A percentile compares a stretch with the other conserved stretches of the same genome.
These are phyloP conservation scores for Triangularia verruculosa DNA, from an alignment of 2,329 filamentous ascomycete genomes.

Conservation along the genomic window DNA sequence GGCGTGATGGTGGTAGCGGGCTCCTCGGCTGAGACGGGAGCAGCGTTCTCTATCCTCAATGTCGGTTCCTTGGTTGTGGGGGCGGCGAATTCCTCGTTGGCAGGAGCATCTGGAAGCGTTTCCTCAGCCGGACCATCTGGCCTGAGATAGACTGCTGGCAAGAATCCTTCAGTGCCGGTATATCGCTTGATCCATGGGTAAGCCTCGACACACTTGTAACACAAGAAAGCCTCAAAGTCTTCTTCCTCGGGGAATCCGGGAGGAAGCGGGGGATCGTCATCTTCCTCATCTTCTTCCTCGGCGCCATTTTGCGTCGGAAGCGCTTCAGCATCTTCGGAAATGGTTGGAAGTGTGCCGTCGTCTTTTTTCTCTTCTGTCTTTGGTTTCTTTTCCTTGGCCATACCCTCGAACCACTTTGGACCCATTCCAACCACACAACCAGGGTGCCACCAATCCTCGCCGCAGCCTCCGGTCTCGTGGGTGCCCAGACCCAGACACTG, in stretches of 20 bases:
- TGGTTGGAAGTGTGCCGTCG: constrained; percentile 42
- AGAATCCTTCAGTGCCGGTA: constrained; percentile 74
- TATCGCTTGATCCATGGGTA: constrained; percentile 92
- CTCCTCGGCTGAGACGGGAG: not conserved
- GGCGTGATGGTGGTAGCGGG: constrained; percentile 11
- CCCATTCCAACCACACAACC: constrained; percentile 83
- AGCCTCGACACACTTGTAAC: constrained; percentile 87
- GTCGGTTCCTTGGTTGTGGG: not conserved
- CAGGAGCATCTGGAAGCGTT: not conserved
- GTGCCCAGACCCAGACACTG: constrained; percentile 87
- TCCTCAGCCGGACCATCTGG: constrained; percentile 26
- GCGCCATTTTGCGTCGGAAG: constrained; percentile 26
- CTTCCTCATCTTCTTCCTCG: constrained; percentile 34
- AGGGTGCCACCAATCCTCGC: constrained; percentile 97
- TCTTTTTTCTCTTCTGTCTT: constrained; percentile 32
- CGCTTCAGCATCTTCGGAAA: constrained; percentile 47
- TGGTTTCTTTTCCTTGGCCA: constrained; percentile 32
- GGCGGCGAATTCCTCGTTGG: constrained; percentile 8
- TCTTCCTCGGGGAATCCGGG: constrained; percentile 87
- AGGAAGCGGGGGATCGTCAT: constrained; percentile 65
- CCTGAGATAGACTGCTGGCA: constrained; percentile 63
- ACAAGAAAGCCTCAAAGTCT: constrained; percentile 84
- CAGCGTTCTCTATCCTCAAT: not conserved
- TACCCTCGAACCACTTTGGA: constrained; percentile 65
- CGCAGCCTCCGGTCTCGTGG: constrained; percentile 79